These are phyloP conservation scores for Claviceps arundinis DNA, from an alignment of 2,329 filamentous ascomycete species.

Conservation along the genomic window DNA sequence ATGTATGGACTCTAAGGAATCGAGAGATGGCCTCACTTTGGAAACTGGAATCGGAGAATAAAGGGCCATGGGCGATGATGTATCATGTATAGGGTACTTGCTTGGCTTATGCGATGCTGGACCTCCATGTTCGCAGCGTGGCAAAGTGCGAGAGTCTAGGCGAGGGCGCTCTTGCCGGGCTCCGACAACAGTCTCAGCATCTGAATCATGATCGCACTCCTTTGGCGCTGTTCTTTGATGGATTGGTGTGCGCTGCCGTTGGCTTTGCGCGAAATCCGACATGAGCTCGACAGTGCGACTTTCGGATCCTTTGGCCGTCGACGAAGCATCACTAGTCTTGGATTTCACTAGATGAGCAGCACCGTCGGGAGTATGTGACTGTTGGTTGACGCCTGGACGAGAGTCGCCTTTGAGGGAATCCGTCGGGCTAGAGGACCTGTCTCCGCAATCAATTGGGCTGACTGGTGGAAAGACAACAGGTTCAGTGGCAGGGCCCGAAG, in stretches of 20 bases:
- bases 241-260: not conserved
- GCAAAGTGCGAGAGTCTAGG: not conserved
- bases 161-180: not conserved
- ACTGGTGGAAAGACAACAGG: not conserved
- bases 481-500: not conserved
- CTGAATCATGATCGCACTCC: too few relatives aligned
- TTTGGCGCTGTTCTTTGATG: not conserved
- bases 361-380: not conserved
- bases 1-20: not conserved
- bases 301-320: not conserved
- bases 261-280: not conserved
- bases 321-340: not conserved
- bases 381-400: not conserved
- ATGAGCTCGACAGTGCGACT: not conserved
- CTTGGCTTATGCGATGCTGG: not conserved
- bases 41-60: conserved; percentile 9
- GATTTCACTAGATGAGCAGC: not conserved
- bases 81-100: not conserved
- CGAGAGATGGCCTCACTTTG: conserved; percentile 8
- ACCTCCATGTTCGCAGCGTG: not conserved
- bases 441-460: not conserved
- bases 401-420: conserved; percentile 2
- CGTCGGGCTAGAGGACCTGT: not conserved
- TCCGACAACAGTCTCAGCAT: not conserved
- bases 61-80: conserved; percentile 4